phyloP scores from a whole-genome alignment of 139 green algal genomes.

The Chlorella sp. region DNA sequence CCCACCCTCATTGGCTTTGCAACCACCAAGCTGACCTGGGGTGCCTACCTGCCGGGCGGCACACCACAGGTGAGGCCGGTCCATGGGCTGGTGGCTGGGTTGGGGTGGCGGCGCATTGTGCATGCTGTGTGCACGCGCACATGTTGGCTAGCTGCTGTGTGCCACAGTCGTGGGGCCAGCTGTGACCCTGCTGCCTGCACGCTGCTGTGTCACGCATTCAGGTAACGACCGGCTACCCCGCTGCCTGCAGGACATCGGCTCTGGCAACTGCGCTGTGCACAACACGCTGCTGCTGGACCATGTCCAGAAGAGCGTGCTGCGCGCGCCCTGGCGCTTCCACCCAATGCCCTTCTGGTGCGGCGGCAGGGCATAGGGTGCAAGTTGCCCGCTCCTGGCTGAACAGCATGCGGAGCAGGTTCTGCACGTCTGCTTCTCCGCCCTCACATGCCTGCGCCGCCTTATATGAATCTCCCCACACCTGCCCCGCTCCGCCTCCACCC shows the following conservation, averaged over 20 bases:
- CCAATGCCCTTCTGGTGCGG: conserved; percentile 71
- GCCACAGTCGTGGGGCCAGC: too few species aligned
- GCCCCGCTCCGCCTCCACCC: neutral
- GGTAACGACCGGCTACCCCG: too few species aligned
- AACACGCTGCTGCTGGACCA: conserved; percentile 87
- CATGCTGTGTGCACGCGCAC: too few species aligned
- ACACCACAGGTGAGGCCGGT: conserved; percentile 26
- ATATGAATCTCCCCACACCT: neutral
- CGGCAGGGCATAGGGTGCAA: too few species aligned
- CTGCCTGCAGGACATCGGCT: conserved; percentile 65
- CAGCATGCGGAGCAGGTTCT: too few species aligned
- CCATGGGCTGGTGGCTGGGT: neutral
- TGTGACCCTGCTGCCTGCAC: neutral
- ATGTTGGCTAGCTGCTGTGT: too few species aligned
- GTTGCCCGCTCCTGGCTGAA: too few species aligned
- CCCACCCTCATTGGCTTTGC: conserved; percentile 62
- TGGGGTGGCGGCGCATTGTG: neutral
- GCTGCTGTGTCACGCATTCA: too few species aligned
- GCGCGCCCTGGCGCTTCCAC: conserved; percentile 63
- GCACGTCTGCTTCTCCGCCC: neutral
- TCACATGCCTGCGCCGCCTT: neutral
- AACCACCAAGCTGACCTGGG: conserved; percentile 71
- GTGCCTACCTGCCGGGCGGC: conserved; percentile 68
- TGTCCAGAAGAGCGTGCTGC: conserved; percentile 82
- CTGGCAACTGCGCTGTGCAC: conserved; percentile 81